Evolutionary conservation across 2,329 filamentous ascomycete species (phyloP).

Genomic region (Sclerotinia nivalis): DNA sequence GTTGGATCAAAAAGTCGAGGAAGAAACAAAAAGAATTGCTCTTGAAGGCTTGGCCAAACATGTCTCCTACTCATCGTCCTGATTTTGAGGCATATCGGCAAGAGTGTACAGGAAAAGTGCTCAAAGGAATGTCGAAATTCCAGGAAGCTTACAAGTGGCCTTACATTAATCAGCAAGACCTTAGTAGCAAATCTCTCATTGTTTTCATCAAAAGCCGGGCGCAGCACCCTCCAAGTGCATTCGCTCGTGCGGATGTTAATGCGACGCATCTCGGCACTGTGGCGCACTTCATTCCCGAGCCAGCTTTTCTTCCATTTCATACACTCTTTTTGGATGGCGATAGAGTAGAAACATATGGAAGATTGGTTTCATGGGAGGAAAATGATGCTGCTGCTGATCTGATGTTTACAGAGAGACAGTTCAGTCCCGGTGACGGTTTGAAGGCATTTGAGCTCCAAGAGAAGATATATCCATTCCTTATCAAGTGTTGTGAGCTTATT

Average conservation of each 20-base stretch:
- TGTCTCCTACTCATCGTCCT: not conserved
- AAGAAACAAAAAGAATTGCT: not conserved
- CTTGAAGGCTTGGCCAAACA: not conserved
- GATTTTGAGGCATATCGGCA: not conserved
- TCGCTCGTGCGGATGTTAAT: not conserved
- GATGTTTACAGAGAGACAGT: not conserved
- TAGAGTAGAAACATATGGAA: not conserved
- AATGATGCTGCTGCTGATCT: not conserved
- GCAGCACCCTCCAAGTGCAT: not conserved
- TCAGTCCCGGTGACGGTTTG: not conserved
- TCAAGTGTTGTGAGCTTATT: not conserved
- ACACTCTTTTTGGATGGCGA: not conserved
- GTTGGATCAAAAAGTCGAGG: not conserved
- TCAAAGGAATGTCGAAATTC: not conserved
- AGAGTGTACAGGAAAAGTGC: not conserved
- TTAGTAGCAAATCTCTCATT: not conserved
- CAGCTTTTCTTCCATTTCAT: not conserved
- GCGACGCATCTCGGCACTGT: not conserved
- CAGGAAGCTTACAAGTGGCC: not conserved
- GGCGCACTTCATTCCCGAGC: not conserved
- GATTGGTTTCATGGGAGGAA: not conserved
- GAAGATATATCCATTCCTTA: not conserved
- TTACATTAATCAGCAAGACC: not conserved
- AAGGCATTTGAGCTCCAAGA: slow-evolving; percentile 2
- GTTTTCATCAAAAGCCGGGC: not conserved